phyloP scores from a whole-genome alignment of 140 eudicot species.

The Cichorium intybus region DNA sequence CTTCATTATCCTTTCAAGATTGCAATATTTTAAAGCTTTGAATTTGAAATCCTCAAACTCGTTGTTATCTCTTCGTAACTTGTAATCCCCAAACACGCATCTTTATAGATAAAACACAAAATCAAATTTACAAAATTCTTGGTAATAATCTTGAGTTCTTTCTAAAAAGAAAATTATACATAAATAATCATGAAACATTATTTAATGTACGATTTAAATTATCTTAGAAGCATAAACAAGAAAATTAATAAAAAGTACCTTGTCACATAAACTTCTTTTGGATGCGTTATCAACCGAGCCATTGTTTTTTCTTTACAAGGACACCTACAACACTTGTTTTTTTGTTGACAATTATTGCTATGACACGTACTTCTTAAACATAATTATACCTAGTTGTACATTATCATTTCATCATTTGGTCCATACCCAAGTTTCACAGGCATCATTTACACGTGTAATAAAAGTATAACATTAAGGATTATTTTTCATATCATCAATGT shows the following conservation, averaged over 20 bases:
- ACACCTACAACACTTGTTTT: not conserved
- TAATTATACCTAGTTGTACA: not conserved
- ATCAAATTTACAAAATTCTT: no score
- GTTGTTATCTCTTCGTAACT: no score
- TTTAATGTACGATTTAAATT: not conserved
- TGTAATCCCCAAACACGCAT: no score
- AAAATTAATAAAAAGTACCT: not conserved
- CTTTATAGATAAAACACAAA: no score
- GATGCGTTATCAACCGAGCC: not conserved
- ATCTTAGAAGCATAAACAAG: not conserved
- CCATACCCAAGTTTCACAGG: not conserved
- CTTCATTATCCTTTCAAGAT: not conserved
- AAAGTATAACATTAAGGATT: not conserved
- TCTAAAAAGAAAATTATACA: no score
- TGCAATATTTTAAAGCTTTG: no score
- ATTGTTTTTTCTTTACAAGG: not conserved
- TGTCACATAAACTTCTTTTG: not conserved
- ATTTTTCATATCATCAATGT: not conserved
- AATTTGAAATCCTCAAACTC: slow-evolving; percentile 2
- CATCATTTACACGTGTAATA: not conserved
- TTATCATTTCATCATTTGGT: not conserved
- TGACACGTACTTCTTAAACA: not conserved
- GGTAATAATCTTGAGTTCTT: no score
- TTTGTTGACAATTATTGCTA: not conserved
- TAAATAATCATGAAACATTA: not conserved